Evolutionary conservation across 495 filamentous ascomycete species (phyloP), one percentile per base, ranked within the genome.

Genomic region (Thermothielavioides terrestris): DNA sequence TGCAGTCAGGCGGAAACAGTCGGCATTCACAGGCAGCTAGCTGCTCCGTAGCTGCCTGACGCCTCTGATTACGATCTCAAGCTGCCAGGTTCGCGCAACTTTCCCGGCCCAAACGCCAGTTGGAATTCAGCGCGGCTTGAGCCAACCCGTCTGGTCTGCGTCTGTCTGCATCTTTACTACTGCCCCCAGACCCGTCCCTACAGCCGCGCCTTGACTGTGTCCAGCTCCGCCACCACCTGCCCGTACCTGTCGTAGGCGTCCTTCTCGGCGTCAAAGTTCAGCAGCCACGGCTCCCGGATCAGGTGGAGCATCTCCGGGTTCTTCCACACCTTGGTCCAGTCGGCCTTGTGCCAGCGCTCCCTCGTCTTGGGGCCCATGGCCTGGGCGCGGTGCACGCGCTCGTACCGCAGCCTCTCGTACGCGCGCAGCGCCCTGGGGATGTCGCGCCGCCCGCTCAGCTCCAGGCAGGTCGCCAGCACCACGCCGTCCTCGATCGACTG

Each of bases 401-500:
- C 74, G 56, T 78, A 79, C 26, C 78, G 63, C 7, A 79, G 59
- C 3, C 69, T 69, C 52, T 79, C 69, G 50, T 72, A 78, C 4
- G 68, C 67, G 1, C 62, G 58, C 4, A 77, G 54, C 4, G 72
- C 34, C 66, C 68, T 12, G 66, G 71, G 42, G 6, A 77, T 66
- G 28, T 68, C 60, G 2, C 38, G 49, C 20, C 66, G 67, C 6
- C 64, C 66, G 10, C 60, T 55, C 23, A 71, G 62, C 53, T 72
- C 67, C 46, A 89, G 66, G 43, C 78, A 82, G 6, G 80, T 73
- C 6, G 84, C 83, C 6, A 88, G 60, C 1, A 78, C 79, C 1
- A 79, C 77, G 2, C 78, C 85, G 60, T 88, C 85, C 55, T 89
- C 85, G 53, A 88, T 80, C 0, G 83, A 81, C 56, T 86, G 61